These are phyloP conservation scores for Linnemannia hyalina DNA, from an alignment of 192 early-diverging fungal species.

Conservation along the genomic window DNA sequence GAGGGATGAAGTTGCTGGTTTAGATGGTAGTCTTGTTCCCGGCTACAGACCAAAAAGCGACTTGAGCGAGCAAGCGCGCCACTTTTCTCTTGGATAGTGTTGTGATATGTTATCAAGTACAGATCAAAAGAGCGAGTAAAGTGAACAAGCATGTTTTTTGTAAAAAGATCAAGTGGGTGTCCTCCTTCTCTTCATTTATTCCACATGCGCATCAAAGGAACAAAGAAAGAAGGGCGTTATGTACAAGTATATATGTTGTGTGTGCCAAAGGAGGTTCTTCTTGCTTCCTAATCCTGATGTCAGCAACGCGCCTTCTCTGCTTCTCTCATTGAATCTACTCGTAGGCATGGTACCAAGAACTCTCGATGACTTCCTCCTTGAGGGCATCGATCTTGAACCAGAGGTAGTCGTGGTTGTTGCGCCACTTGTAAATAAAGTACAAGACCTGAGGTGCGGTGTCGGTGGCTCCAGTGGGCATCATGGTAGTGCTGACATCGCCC, in stretches of 20 bases:
- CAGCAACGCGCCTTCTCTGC: background rate
- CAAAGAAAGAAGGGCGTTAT: too few species aligned
- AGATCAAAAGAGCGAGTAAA: background rate
- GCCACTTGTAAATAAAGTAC: slow-evolving; percentile 57
- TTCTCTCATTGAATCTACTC: slow-evolving; percentile 20
- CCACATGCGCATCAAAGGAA: background rate
- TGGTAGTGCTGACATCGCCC: slow-evolving; percentile 38
- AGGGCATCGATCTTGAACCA: slow-evolving; percentile 61
- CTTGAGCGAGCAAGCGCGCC: too few species aligned
- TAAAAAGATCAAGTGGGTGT: too few species aligned
- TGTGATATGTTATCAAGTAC: background rate
- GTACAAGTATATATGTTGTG: background rate
- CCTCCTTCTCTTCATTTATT: background rate
- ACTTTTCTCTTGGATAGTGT: too few species aligned
- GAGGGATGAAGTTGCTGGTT: background rate
- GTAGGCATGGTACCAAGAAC: slow-evolving; percentile 53
- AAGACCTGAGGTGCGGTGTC: slow-evolving; percentile 26
- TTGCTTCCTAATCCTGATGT: background rate
- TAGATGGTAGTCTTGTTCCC: background rate
- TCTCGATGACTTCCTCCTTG: slow-evolving; percentile 60
- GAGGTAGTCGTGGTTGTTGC: slow-evolving; percentile 58
- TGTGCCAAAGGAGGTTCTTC: background rate
- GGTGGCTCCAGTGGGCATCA: slow-evolving; percentile 40
- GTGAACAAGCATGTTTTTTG: too few species aligned
- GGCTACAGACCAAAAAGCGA: too few species aligned